Conservation (phyloP, 148 eudicot genomes). For the Simmondsia chinensis region DNA sequence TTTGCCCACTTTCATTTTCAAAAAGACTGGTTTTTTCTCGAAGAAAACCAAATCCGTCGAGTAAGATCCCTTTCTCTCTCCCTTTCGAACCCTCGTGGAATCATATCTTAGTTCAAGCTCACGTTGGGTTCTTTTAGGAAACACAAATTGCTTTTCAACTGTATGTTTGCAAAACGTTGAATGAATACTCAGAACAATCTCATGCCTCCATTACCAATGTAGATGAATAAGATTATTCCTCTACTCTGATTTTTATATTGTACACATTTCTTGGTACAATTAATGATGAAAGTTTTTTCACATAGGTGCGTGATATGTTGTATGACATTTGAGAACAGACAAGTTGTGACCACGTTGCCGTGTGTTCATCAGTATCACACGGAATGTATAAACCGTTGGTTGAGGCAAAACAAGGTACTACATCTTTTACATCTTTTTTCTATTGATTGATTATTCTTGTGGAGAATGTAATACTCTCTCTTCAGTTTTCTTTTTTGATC, state of each 20-base stretch:
- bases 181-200: too few species aligned
- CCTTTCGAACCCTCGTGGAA: background rate
- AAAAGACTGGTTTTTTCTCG: conserved; percentile 38
- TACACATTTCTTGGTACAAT: too few species aligned
- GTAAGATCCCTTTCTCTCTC: conserved; percentile 26
- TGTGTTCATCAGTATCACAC: conserved; percentile 78
- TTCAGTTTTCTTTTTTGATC: too few species aligned
- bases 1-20: conserved; percentile 56
- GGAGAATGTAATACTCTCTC: background rate
- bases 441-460: background rate
- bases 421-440: background rate
- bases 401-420: conserved; percentile 47
- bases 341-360: conserved; percentile 45
- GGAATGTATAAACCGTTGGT: conserved; percentile 58
- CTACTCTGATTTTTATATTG: too few species aligned
- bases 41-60: conserved; percentile 39
- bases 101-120: too few species aligned
- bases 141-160: too few species aligned
- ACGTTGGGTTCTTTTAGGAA: too few species aligned
- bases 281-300: conserved; percentile 13
- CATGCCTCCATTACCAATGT: too few species aligned
- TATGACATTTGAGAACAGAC: conserved; percentile 31
- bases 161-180: too few species aligned
- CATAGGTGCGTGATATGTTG: conserved; percentile 75
- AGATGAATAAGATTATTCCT: too few species aligned